Base-by-base conservation (phyloP, 805 yeast genomes). In the Metschnikowia dekortorum region DNA sequence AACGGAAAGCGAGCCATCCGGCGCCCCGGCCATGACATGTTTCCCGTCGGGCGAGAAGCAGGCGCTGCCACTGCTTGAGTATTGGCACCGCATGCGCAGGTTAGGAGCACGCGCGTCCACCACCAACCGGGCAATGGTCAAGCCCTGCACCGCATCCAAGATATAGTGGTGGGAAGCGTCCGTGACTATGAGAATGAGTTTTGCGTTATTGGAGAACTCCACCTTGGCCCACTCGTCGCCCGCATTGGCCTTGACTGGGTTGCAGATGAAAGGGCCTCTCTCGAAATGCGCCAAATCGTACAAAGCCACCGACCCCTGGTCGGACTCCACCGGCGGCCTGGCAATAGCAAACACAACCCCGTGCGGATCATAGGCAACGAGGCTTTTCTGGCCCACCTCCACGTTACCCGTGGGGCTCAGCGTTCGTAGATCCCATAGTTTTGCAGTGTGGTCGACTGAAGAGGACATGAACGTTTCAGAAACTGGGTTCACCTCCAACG, bases 391-490 rank as follows among this genome's bases (percentile, higher is more conserved):
- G 13, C 81, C 78, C 35, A 79, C 74, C 22, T 80, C 81, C 8
- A 73, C 31, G 53, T 58, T 72, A 0, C 95, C 94, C 51, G 80
- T 83, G 16, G 86, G 80, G 50, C 80, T 75, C 1, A 87, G 73
- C 0, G 85, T 74, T 56, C 92, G 73, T 28, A 87, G 64, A 67
- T 94, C 98, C 99, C 99, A 94, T 6, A 87, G 57, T 55, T 94
- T 80, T 1, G 90, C 87, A 0, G 96, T 82, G 48, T 84, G 79
- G 64, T 94, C 99, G 50, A 79, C 65, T 0, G 96, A 79, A 0
- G 91, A 76, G 39, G 87, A 82, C 8, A 87, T 59, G 61, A 87
- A 79, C 10, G 78, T 68, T 60, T 85, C 90, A 49, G 77, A 76
- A 5, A 80, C 71, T 0, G 96, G 96, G 43, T 83, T 80, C 59